phyloP scores from a whole-genome alignment of 2,329 filamentous ascomycete species.

The Penicillium sp. region DNA sequence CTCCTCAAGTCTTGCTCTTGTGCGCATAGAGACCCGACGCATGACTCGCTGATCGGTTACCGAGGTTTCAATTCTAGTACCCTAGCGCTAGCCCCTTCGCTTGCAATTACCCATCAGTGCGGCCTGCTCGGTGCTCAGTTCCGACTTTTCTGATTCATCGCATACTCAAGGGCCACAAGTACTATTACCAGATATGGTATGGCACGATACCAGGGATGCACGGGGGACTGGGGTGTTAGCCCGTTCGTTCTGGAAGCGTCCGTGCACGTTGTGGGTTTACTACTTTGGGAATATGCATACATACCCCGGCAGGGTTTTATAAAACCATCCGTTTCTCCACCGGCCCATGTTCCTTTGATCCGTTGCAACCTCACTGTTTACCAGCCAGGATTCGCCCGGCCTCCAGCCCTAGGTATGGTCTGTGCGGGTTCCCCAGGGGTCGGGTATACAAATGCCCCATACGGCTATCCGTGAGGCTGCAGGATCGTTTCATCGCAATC shows the following conservation, averaged over 20 bases:
- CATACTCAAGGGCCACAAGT: neutral
- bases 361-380: neutral
- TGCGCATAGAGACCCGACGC: neutral
- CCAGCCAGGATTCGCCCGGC: too few species aligned
- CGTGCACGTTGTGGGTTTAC: neutral
- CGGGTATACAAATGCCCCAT: neutral
- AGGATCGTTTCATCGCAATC: neutral
- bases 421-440: neutral
- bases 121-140: neutral
- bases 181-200: neutral
- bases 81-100: neutral
- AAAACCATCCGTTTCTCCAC: too few species aligned
- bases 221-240: neutral
- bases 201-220: neutral
- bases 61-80: neutral
- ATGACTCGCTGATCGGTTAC: neutral
- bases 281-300: neutral
- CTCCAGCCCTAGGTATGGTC: too few species aligned
- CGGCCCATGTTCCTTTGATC: neutral
- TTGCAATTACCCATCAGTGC: neutral
- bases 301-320: too few species aligned
- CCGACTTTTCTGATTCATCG: neutral
- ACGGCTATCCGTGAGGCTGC: neutral
- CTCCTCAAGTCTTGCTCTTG: neutral
- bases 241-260: neutral